A percentile compares a stretch with the other conserved stretches of the same genome.
Evolutionary conservation across 352 stramenopile genomes (phyloP).

Genomic region (Plasmopara muralis): DNA sequence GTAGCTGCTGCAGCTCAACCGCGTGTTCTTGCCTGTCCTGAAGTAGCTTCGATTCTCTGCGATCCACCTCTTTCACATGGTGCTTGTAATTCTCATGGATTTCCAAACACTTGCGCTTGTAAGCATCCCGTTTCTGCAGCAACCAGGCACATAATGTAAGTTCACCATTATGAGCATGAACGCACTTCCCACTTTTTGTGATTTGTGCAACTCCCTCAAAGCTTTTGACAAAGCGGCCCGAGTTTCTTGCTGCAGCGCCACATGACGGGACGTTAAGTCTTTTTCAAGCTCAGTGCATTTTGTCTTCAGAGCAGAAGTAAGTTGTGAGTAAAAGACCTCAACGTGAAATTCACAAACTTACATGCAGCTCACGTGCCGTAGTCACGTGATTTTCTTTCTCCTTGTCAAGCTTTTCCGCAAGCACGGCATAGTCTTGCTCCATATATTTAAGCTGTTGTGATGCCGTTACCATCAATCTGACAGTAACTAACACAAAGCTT

Average conservation of each 20-base stretch:
- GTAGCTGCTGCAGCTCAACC: conserved; percentile 53
- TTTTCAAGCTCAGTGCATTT: conserved; percentile 38
- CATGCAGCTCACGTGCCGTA: conserved; percentile 41
- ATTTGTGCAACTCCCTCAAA: conserved; percentile 47
- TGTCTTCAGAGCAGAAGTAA: conserved; percentile 9
- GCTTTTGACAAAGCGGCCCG: conserved; percentile 48
- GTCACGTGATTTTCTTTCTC: conserved; percentile 47
- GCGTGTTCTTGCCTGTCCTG: conserved; percentile 56
- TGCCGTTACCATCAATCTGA: neutral
- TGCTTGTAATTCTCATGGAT: conserved; percentile 69
- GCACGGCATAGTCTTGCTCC: conserved; percentile 48
- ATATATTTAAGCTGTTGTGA: conserved; percentile 51
- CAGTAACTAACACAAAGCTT: neutral
- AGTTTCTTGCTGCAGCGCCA: conserved; percentile 48
- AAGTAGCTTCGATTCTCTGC: conserved; percentile 35
- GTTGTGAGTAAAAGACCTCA: neutral
- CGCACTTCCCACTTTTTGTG: conserved; percentile 45
- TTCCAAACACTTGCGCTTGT: conserved; percentile 78
- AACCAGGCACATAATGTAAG: neutral
- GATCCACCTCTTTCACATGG: conserved; percentile 34
- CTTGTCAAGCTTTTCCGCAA: conserved; percentile 51
- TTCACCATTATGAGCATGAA: neutral
- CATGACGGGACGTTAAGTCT: conserved; percentile 30
- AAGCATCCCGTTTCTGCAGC: conserved; percentile 64
- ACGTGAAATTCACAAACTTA: conserved; percentile 9